phyloP scores from a whole-genome alignment of 1,139 yeast species.

The Saccharomyces hybrid region DNA sequence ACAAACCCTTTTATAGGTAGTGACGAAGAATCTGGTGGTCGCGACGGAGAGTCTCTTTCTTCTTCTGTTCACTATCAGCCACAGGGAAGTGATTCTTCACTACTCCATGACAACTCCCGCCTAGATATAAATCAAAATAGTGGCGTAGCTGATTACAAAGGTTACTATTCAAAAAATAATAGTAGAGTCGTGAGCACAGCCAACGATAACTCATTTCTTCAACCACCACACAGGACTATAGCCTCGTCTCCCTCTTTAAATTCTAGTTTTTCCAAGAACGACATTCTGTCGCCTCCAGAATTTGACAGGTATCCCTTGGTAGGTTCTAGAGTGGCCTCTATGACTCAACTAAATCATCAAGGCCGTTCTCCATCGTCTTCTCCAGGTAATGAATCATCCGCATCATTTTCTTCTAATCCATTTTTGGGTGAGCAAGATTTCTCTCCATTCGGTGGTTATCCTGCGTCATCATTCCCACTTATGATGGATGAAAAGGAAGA shows the following conservation, averaged over 20 bases:
- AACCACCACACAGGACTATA: constrained; percentile 5
- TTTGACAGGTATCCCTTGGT: constrained; percentile 53
- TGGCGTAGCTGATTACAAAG: constrained; percentile 24
- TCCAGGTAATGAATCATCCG: constrained; percentile 7
- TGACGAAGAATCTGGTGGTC: constrained; percentile 19
- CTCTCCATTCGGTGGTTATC: constrained; percentile 91
- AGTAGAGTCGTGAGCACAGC: constrained; percentile 4
- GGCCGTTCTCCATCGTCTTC: constrained; percentile 5
- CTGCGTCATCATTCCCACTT: constrained; percentile 79
- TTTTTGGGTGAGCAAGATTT: constrained; percentile 40
- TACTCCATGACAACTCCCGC: neutral
- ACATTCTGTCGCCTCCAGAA: constrained; percentile 41
- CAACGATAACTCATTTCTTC: constrained; percentile 2
- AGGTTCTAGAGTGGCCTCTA: constrained; percentile 43
- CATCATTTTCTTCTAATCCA: constrained; percentile 31
- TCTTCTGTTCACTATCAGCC: constrained; percentile 5
- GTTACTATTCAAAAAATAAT: constrained; percentile 23
- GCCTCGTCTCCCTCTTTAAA: constrained; percentile 12
- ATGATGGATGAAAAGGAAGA: constrained; percentile 84
- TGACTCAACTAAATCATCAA: constrained; percentile 25
- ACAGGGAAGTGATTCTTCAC: neutral
- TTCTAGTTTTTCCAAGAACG: constrained; percentile 20
- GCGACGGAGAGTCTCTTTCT: constrained; percentile 6
- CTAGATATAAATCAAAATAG: constrained; percentile 1
- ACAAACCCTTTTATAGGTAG: constrained; percentile 19